These are phyloP conservation scores for Fragosphaeria purpurea DNA, from an alignment of 2,329 filamentous ascomycete species.

Conservation along the genomic window DNA sequence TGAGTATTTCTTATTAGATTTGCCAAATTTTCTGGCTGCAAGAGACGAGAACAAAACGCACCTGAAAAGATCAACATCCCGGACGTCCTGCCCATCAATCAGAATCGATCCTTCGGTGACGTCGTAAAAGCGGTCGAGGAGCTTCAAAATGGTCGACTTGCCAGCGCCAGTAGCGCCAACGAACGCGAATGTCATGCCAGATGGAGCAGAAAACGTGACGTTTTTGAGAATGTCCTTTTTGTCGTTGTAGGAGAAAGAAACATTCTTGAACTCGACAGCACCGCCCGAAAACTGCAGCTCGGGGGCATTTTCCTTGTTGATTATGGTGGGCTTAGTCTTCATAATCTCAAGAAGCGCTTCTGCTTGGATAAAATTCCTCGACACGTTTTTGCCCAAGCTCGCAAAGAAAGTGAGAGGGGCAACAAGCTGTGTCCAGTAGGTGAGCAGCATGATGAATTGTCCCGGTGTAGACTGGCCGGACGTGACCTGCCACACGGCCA, in stretches of 20 bases:
- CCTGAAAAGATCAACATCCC: constrained; percentile 41
- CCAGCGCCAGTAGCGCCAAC: constrained; percentile 51
- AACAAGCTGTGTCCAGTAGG: constrained; percentile 66
- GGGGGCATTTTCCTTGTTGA: constrained; percentile 40
- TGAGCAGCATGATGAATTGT: constrained; percentile 60
- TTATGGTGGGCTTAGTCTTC: constrained; percentile 44
- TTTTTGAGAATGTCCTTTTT: constrained; percentile 47
- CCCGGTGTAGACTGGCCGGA: constrained; percentile 51
- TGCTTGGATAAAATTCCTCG: constrained; percentile 46
- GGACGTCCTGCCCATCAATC: constrained; percentile 48
- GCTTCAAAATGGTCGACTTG: constrained; percentile 47
- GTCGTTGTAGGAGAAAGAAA: constrained; percentile 50
- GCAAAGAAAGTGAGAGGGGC: constrained; percentile 62
- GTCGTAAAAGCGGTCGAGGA: constrained; percentile 52
- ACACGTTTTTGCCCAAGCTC: constrained; percentile 44
- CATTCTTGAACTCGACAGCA: constrained; percentile 42
- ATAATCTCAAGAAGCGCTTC: constrained; percentile 49
- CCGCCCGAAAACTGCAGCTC: constrained; percentile 42
- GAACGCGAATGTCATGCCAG: constrained; percentile 48
- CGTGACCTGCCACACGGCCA: constrained; percentile 56
- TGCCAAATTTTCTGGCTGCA: too few species aligned
- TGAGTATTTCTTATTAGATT: neutral
- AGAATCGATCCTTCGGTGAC: constrained; percentile 40
- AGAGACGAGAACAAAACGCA: constrained; percentile 11
- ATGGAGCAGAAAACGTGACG: constrained; percentile 39